These are phyloP conservation scores for Podaxis rugospora DNA, from an alignment of 768 basidiomycete species.

Conservation along the genomic window DNA sequence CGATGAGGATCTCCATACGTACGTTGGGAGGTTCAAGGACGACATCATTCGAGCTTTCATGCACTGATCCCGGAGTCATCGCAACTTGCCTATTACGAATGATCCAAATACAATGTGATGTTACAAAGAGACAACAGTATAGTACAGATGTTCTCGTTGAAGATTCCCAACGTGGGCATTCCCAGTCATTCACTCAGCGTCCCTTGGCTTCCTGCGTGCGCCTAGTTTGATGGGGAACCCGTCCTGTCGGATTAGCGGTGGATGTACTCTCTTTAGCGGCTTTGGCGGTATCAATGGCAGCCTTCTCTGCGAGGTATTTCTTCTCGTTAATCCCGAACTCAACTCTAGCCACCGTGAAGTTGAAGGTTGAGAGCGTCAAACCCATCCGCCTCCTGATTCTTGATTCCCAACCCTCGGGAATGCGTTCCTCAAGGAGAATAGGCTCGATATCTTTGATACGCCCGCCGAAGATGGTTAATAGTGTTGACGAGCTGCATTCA, in stretches of 20 bases:
- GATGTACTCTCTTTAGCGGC: background rate
- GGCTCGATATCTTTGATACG: constrained; percentile 42
- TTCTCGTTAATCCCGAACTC: constrained; percentile 29
- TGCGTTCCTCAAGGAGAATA: constrained; percentile 56
- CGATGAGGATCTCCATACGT: constrained; percentile 60
- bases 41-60: constrained; percentile 59
- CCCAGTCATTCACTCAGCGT: background rate
- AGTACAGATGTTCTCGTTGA: too few relatives aligned
- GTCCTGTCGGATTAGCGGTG: background rate
- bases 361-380: constrained; percentile 51
- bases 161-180: background rate
- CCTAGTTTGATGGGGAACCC: background rate
- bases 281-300: background rate
- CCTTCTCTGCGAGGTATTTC: constrained; percentile 18
- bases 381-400: constrained; percentile 42
- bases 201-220: background rate
- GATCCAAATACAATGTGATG: background rate
- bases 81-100: background rate
- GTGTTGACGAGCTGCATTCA: constrained; percentile 49
- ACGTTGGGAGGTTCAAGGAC: constrained; percentile 65
- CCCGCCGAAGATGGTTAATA: constrained; percentile 51
- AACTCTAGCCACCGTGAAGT: constrained; percentile 33
- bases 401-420: constrained; percentile 65
- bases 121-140: background rate
- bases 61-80: background rate